These are phyloP conservation scores for Stentor coeruleus DNA, from an alignment of 73 alveolate species.

Conservation along the genomic window DNA sequence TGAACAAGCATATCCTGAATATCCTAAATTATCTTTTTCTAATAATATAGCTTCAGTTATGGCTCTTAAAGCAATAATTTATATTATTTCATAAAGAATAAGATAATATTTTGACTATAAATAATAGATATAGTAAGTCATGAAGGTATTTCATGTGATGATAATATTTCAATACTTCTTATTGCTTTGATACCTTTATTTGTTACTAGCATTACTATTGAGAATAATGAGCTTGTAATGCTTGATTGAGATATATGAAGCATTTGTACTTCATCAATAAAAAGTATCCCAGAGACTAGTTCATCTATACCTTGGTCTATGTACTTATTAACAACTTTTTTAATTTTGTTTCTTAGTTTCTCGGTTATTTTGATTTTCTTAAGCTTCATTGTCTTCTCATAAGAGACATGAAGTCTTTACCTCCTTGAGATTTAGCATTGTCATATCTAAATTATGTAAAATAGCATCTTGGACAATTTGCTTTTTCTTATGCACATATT, in stretches of 20 bases:
- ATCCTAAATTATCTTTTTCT: constrained; percentile 82
- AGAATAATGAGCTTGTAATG: constrained; percentile 92
- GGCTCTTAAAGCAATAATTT: constrained; percentile 82
- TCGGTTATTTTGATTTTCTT: constrained; percentile 99
- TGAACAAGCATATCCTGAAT: constrained; percentile 86
- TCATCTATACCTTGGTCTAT: constrained; percentile 99
- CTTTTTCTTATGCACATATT: constrained; percentile 99
- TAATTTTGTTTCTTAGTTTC: constrained; percentile 95
- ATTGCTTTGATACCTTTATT: constrained; percentile 95
- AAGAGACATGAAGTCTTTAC: constrained; percentile 96
- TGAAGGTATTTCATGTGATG: constrained; percentile 99
- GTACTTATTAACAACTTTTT: constrained; percentile 97
- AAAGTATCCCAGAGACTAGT: constrained; percentile 95
- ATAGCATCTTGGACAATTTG: constrained; percentile 99
- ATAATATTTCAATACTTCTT: constrained; percentile 96
- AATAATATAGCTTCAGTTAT: constrained; percentile 37
- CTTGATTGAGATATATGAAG: constrained; percentile 93
- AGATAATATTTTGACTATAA: constrained; percentile 92
- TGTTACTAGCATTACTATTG: constrained; percentile 98
- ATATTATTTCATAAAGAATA: constrained; percentile 93
- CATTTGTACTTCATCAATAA: constrained; percentile 97
- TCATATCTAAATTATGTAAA: constrained; percentile 98
- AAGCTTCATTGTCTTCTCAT: constrained; percentile 96
- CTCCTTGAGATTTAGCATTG: constrained; percentile 99
- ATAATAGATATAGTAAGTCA: constrained; percentile 93